phyloP scores from a whole-genome alignment of 2,329 filamentous ascomycete genomes.

The Fusarium floridanum region DNA sequence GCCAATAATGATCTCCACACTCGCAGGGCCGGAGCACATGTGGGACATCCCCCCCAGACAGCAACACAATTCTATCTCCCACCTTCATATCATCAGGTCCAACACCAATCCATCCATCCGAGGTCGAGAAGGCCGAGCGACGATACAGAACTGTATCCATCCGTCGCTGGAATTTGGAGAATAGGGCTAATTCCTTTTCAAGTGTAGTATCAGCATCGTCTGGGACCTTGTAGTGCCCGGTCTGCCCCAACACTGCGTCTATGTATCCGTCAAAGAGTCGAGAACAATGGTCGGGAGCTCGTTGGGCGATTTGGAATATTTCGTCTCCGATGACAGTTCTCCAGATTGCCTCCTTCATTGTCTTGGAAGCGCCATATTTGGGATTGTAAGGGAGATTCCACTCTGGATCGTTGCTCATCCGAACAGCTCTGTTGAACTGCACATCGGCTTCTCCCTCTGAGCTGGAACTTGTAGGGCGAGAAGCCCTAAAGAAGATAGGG shows the following conservation, averaged over 20 bases:
- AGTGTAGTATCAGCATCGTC: neutral
- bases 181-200: neutral
- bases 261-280: slow-evolving; percentile 2
- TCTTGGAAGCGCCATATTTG: neutral
- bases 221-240: neutral
- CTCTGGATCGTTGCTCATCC: neutral
- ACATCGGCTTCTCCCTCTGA: neutral
- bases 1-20: neutral
- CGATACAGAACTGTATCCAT: neutral
- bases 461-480: neutral
- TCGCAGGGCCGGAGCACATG: neutral
- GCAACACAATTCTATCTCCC: neutral
- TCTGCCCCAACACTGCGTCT: neutral
- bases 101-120: neutral
- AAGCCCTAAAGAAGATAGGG: neutral
- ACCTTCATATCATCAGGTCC: slow-evolving; percentile 2
- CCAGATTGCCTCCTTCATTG: slow-evolving; percentile 9
- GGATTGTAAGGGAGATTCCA: slow-evolving; percentile 5
- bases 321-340: neutral
- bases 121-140: slow-evolving; percentile 2
- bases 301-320: neutral
- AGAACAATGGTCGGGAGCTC: neutral
- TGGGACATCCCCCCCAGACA: neutral
- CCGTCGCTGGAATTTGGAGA: neutral
- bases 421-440: neutral